These are phyloP conservation scores for Diaporthe vexans DNA, from an alignment of 2,329 filamentous ascomycete genomes.

Conservation along the genomic window DNA sequence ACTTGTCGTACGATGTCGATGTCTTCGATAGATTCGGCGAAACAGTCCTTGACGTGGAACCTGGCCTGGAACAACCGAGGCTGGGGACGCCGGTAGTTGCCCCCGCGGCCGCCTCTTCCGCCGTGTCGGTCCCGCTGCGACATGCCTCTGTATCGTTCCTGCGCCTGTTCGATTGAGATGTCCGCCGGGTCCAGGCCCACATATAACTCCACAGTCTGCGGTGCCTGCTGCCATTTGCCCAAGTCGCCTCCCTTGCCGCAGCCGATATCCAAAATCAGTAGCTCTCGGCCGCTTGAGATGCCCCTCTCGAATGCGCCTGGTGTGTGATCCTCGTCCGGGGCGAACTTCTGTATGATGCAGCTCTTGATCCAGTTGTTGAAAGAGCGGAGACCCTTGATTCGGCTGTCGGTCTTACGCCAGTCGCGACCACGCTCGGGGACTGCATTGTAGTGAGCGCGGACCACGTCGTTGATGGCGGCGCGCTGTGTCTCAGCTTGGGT, in stretches of 20 bases:
- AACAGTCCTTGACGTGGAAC: slow-evolving; percentile 94
- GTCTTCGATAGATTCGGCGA: slow-evolving; percentile 84
- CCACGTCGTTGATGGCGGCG: slow-evolving; percentile 84
- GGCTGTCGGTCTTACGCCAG: slow-evolving; percentile 93
- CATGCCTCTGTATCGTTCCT: slow-evolving; percentile 86
- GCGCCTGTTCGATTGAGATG: slow-evolving; percentile 90
- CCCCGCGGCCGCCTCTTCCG: slow-evolving; percentile 60
- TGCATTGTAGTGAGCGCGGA: slow-evolving; percentile 94
- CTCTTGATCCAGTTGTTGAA: slow-evolving; percentile 99
- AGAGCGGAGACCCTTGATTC: slow-evolving; percentile 92
- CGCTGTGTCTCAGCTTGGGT: slow-evolving; percentile 58
- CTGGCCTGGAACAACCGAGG: slow-evolving; percentile 83
- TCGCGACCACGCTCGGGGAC: slow-evolving; percentile 94
- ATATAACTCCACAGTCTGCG: slow-evolving; percentile 92
- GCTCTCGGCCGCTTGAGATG: slow-evolving; percentile 66
- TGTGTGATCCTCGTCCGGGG: slow-evolving; percentile 80
- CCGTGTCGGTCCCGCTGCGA: slow-evolving; percentile 69
- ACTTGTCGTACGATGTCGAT: slow-evolving; percentile 87
- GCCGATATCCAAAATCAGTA: slow-evolving; percentile 92
- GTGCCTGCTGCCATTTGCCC: slow-evolving; percentile 95
- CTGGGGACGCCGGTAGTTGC: slow-evolving; percentile 60
- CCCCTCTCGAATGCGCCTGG: slow-evolving; percentile 71
- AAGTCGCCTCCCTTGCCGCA: slow-evolving; percentile 97
- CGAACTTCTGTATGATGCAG: slow-evolving; percentile 96
- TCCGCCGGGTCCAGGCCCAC: slow-evolving; percentile 95